A percentile compares a stretch with the other conserved stretches of the same genome.
Conservation (phyloP, 208 protist species). For the Trypanosoma lewisi region DNA sequence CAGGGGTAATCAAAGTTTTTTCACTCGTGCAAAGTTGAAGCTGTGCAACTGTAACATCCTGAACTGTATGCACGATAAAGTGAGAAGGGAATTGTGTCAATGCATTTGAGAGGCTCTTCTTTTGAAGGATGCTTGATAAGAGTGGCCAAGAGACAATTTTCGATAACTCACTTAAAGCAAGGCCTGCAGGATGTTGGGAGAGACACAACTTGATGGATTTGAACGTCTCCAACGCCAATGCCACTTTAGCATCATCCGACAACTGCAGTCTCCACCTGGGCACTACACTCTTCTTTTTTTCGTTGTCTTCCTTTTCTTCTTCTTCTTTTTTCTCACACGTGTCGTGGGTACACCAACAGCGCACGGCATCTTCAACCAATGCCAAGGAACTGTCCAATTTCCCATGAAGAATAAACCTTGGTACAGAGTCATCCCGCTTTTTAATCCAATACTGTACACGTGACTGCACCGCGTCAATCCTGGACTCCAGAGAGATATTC, state of each 20-base stretch:
- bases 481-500: neutral
- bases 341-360: slow-evolving; percentile 12
- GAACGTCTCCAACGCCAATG: slow-evolving; percentile 13
- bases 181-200: slow-evolving; percentile 12
- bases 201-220: slow-evolving; percentile 8
- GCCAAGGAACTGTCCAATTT: slow-evolving; percentile 1
- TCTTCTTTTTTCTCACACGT: too few relatives aligned
- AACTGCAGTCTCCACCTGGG: slow-evolving; percentile 19
- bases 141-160: slow-evolving; percentile 13
- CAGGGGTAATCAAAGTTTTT: neutral
- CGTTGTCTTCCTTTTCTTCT: too few relatives aligned
- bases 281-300: neutral
- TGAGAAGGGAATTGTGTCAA: slow-evolving; percentile 17
- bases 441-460: slow-evolving; percentile 13
- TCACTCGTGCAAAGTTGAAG: neutral
- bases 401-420: neutral
- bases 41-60: slow-evolving; percentile 11
- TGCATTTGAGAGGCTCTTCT: slow-evolving; percentile 18
- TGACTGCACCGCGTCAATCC: slow-evolving; percentile 7
- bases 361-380: slow-evolving; percentile 7
- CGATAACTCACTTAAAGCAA: slow-evolving; percentile 21
- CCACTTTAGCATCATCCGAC: slow-evolving; percentile 1
- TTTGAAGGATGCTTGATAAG: slow-evolving; percentile 4
- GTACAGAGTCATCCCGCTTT: neutral
- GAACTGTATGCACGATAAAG: slow-evolving; percentile 15